phyloP scores from a whole-genome alignment of 306 rosid species.

The Abrus pulchellus region DNA sequence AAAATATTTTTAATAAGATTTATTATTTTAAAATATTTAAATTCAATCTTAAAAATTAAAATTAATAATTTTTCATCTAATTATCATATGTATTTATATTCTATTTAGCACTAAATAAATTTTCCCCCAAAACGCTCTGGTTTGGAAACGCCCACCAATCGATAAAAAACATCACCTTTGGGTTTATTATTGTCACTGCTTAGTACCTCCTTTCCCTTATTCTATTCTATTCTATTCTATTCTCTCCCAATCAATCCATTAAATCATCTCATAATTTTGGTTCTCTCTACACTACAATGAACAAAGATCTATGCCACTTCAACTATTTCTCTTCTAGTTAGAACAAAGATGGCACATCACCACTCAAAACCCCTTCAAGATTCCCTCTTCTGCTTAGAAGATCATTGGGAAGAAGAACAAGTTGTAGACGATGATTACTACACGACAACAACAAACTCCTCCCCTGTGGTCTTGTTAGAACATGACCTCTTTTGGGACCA shows the following conservation, averaged over 20 bases:
- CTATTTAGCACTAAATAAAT: background rate
- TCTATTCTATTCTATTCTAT: background rate
- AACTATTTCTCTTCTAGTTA: background rate
- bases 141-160: slow-evolving; percentile 21
- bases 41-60: too few species aligned
- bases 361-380: slow-evolving; percentile 54
- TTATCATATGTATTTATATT: too few species aligned
- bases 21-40: too few species aligned
- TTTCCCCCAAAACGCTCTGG: background rate
- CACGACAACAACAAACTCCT: slow-evolving; percentile 1
- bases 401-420: slow-evolving; percentile 63
- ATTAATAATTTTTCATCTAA: too few species aligned
- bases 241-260: slow-evolving; percentile 3
- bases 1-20: too few species aligned
- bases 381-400: slow-evolving; percentile 72
- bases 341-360: slow-evolving; percentile 53
- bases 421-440: slow-evolving; percentile 28
- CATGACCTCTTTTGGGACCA: slow-evolving; percentile 78
- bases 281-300: background rate
- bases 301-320: background rate
- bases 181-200: background rate
- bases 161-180: slow-evolving; percentile 39
- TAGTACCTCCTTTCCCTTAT: background rate
- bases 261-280: background rate
- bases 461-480: slow-evolving; percentile 54